Evolutionary conservation across 2,329 filamentous ascomycete genomes (phyloP), one percentile per base, ranked within the genome.

Genomic region (Pestalotiopsis sp.): DNA sequence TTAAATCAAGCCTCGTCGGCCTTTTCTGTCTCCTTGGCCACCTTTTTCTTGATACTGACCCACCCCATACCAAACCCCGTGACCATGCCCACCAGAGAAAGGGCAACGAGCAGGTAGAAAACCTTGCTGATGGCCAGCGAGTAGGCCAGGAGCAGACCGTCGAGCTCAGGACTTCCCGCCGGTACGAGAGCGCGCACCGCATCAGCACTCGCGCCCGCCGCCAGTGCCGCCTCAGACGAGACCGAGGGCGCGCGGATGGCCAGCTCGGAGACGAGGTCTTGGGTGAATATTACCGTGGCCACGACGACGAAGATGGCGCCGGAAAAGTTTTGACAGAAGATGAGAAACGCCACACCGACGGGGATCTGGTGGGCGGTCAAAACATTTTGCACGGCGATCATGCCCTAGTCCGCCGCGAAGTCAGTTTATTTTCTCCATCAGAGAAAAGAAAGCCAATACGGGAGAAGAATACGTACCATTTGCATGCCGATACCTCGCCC

Each of bases 361-460:
- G 76, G 72, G 40, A 75, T 74, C 65, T 77, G 72, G n/a, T 69
- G 60, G 1, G 71, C 69, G 1, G 73, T 70, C 4, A 79, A 69
- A 11, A 72, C 71, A 59, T 77, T 75, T 66, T 79, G 77, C 7
- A 77, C 69, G 13, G 77, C 76, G 7, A 77, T 65, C 14, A 79
- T 17, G 25, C 63, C 70, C 75, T 76, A 45, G 2, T 38, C 12
- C 45, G 7, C 45, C 17, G 27, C 38, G 6, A 36, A 7, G 11
- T 40, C 20, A 40, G 59, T 36, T n/a, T 38, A 3, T 3, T 36
- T 2, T 11, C 5, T 14, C 17, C 12, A 20, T 17, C 3, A n/a
- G 4, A 6, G 4, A 20, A 20, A 9, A 14, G 14, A 2, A 36
- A 2, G 12, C 7, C 4, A 12, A 11, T 4, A 7, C 13, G 27